phyloP scores from a whole-genome alignment of 768 basidiomycete species.

The Leccinellum rugosiceps region DNA sequence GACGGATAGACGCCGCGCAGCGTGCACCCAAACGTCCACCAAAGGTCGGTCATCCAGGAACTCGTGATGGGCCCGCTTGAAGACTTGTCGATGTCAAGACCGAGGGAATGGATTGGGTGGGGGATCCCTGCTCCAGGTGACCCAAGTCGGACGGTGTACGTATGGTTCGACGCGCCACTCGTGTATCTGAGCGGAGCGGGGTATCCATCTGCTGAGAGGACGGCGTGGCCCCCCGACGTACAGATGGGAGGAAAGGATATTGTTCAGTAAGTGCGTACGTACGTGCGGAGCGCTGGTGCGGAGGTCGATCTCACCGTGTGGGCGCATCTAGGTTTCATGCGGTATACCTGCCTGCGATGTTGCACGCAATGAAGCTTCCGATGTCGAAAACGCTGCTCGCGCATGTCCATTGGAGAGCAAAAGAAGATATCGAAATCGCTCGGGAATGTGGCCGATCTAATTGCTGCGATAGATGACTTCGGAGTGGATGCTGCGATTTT shows the following conservation, averaged over 20 bases:
- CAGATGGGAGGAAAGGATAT: slow-evolving; percentile 93
- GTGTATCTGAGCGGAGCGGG: slow-evolving; percentile 82
- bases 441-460: slow-evolving; percentile 85
- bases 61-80: slow-evolving; percentile 43
- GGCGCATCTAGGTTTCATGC: slow-evolving; percentile 67
- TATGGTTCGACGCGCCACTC: slow-evolving; percentile 90
- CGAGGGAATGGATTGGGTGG: slow-evolving; percentile 71
- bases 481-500: slow-evolving; percentile 77
- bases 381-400: slow-evolving; percentile 51
- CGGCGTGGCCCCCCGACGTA: slow-evolving; percentile 75
- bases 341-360: slow-evolving; percentile 82
- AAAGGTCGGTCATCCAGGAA: slow-evolving; percentile 48
- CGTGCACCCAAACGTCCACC: slow-evolving; percentile 58
- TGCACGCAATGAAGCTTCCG: slow-evolving; percentile 63
- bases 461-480: slow-evolving; percentile 62
- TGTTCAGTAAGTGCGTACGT: slow-evolving; percentile 47
- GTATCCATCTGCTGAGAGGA: slow-evolving; percentile 37
- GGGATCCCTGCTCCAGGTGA: slow-evolving; percentile 84
- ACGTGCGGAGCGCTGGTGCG: background rate
- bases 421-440: slow-evolving; percentile 89
- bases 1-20: slow-evolving; percentile 16
- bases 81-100: slow-evolving; percentile 84
- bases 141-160: slow-evolving; percentile 80
- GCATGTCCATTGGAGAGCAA: slow-evolving; percentile 85
- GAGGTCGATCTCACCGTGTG: background rate